Base-by-base conservation (phyloP, 768 basidiomycete genomes). In the Symmetrospora coprosmae region DNA sequence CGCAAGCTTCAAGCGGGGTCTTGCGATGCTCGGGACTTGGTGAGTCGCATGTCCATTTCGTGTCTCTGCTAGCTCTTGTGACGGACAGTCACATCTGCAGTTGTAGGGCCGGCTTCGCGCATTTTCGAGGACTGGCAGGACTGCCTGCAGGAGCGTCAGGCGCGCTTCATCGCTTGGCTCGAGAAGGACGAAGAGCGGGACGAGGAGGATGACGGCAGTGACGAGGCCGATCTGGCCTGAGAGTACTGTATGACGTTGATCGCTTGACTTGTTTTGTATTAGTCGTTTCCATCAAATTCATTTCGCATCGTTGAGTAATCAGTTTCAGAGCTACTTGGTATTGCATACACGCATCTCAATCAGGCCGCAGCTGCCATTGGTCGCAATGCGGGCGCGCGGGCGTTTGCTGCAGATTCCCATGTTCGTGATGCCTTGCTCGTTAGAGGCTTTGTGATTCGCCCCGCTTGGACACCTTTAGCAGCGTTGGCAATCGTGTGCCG, bases 121-220 rank as follows among this genome's bases (percentile, higher is more conserved):
- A 60, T 64, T 30, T 61, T 51, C 34, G 66, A 63, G 62, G 68
- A 70, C 65, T 70, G 87, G 91, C 74, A 89, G 85, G 74, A 90
- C 96, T 27, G 84, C 81, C 45, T 86, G 85, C 73, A 97, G 96
- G 81, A 90, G 82, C 74, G 90, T 99, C 50, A 79, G 91, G 67
- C 92, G 91, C 77, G 89, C 89, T 96, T 97, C 78, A 75, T 97
- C 70, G 89, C 90, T 81, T 92, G 88, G 88, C 80, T 92, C 19
- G 83, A 82, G 59, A 86, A 88, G 71, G 85, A 84, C 52, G 82
- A 83, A 14, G 80, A 70, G 16, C 48, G 52, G 35, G 65, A 66
- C 48, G 62, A 64, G 25, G 59, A 51, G 37, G 27, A 40, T 4
- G 55, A 47, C 5, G 55, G 39, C n/a, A 38, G 40, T 9, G 38